Conservation (phyloP, 2,329 filamentous ascomycete genomes). For the Curvularia verruculosa region DNA sequence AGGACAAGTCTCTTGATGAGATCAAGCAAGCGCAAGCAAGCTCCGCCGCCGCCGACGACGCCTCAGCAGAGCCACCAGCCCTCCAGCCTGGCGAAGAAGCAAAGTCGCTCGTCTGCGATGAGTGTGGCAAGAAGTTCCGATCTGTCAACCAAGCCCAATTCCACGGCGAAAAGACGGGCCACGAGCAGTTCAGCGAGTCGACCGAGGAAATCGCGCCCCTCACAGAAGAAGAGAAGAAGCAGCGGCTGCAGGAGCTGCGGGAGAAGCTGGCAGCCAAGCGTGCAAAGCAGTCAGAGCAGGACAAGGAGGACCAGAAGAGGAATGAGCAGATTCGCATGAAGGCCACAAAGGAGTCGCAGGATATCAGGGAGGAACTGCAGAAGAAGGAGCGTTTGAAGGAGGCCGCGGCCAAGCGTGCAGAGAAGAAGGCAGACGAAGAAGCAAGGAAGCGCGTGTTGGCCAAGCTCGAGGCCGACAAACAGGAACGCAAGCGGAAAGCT, state of each 20-base stretch:
- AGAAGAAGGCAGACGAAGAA: slow-evolving; percentile 84
- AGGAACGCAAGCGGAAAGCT: slow-evolving; percentile 81
- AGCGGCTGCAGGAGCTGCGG: slow-evolving; percentile 76
- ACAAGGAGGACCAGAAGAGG: slow-evolving; percentile 80
- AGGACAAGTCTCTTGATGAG: slow-evolving; percentile 85
- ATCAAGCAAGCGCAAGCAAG: slow-evolving; percentile 62
- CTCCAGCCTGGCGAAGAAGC: slow-evolving; percentile 74
- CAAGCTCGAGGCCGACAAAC: slow-evolving; percentile 94
- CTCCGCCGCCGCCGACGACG: slow-evolving; percentile 39
- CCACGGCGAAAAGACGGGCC: slow-evolving; percentile 88
- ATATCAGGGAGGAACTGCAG: slow-evolving; percentile 85
- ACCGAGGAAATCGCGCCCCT: slow-evolving; percentile 89
- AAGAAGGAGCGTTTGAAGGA: slow-evolving; percentile 93
- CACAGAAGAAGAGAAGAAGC: slow-evolving; percentile 88
- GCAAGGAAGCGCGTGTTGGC: slow-evolving; percentile 89
- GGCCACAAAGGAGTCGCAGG: slow-evolving; percentile 85
- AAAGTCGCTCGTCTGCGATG: slow-evolving; percentile 87
- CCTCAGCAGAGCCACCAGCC: slow-evolving; percentile 63
- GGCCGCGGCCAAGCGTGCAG: slow-evolving; percentile 80
- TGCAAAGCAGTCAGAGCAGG: slow-evolving; percentile 69
- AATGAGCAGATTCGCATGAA: slow-evolving; percentile 89
- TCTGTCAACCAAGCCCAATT: slow-evolving; percentile 82
- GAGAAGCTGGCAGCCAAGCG: slow-evolving; percentile 75
- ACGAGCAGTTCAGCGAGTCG: slow-evolving; percentile 90
- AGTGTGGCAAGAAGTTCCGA: slow-evolving; percentile 90